phyloP scores from a whole-genome alignment of 2,329 filamentous ascomycete genomes.

The Fonsecaea multimorphosa region DNA sequence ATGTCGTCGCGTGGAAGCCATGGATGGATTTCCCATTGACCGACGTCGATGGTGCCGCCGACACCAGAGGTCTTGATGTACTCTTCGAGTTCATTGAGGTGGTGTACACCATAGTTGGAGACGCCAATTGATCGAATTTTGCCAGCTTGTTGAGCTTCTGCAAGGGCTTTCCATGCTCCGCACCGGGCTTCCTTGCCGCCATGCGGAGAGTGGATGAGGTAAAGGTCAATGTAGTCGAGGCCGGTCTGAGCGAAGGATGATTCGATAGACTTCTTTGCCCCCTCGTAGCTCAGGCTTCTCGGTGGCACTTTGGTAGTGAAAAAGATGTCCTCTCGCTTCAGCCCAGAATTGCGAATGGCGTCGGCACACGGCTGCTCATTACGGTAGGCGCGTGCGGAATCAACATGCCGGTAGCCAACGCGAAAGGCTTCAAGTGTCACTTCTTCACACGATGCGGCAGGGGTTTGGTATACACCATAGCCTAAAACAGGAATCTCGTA shows the following conservation, averaged over 20 bases:
- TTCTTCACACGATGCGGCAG: constrained; percentile 62
- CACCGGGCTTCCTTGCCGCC: constrained; percentile 57
- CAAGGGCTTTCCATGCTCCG: constrained; percentile 61
- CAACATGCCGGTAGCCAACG: constrained; percentile 65
- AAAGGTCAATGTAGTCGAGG: constrained; percentile 50
- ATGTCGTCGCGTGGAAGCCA: constrained; percentile 85
- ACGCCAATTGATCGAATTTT: constrained; percentile 62
- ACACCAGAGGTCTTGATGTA: constrained; percentile 67
- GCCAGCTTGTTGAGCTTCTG: constrained; percentile 59
- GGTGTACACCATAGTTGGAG: constrained; percentile 62
- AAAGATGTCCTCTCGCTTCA: constrained; percentile 64
- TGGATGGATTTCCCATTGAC: constrained; percentile 88
- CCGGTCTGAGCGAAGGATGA: constrained; percentile 37
- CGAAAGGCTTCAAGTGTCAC: constrained; percentile 64
- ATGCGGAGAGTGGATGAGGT: constrained; percentile 60
- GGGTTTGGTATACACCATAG: constrained; percentile 55
- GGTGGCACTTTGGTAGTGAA: constrained; percentile 67
- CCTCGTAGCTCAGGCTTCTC: constrained; percentile 64
- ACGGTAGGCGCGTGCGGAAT: constrained; percentile 63
- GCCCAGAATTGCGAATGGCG: constrained; percentile 58
- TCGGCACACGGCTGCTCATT: constrained; percentile 63
- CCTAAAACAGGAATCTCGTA: constrained; percentile 49
- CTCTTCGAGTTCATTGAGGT: constrained; percentile 60
- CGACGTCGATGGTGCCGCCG: constrained; percentile 76
- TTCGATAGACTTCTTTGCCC: constrained; percentile 56